Conservation (phyloP, 352 stramenopile species). For the Blastocystis sp. region DNA sequence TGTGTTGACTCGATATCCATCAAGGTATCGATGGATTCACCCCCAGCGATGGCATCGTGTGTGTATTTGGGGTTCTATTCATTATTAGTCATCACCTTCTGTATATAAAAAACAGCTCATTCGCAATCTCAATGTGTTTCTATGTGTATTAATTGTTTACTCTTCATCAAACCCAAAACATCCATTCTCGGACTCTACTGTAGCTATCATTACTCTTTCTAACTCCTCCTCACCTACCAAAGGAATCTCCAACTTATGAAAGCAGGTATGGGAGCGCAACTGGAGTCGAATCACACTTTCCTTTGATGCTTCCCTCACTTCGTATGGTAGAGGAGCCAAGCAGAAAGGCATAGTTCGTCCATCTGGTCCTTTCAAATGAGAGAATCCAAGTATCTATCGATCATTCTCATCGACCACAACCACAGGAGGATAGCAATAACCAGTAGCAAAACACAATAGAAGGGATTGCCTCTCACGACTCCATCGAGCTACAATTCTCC, state of each 20-base stretch:
- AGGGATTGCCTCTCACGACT: background rate
- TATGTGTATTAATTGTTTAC: background rate
- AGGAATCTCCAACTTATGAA: slow-evolving; percentile 61
- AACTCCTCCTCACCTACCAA: slow-evolving; percentile 7
- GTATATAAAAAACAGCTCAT: background rate
- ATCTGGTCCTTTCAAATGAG: slow-evolving; percentile 53
- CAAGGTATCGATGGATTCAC: background rate
- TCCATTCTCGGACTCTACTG: slow-evolving; percentile 49
- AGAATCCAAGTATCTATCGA: slow-evolving; percentile 50
- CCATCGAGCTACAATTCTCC: background rate
- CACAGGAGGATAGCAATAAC: slow-evolving; percentile 38
- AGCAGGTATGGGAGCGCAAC: slow-evolving; percentile 41
- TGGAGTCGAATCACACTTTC: background rate
- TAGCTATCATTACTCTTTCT: slow-evolving; percentile 21
- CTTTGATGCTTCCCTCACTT: background rate
- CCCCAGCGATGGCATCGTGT: background rate
- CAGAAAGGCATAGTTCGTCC: slow-evolving; percentile 59
- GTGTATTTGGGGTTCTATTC: background rate
- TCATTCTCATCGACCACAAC: background rate
- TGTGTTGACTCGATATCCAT: background rate
- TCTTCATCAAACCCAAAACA: slow-evolving; percentile 63
- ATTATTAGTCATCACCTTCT: background rate
- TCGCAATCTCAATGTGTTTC: background rate
- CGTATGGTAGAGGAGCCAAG: slow-evolving; percentile 19
- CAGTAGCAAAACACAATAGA: slow-evolving; percentile 36